Percentiles rank a stretch among this genome's conserved stretches.
Evolutionary conservation across 2,329 filamentous ascomycete species (phyloP).

Genomic region (Epichloe coenophiala): DNA sequence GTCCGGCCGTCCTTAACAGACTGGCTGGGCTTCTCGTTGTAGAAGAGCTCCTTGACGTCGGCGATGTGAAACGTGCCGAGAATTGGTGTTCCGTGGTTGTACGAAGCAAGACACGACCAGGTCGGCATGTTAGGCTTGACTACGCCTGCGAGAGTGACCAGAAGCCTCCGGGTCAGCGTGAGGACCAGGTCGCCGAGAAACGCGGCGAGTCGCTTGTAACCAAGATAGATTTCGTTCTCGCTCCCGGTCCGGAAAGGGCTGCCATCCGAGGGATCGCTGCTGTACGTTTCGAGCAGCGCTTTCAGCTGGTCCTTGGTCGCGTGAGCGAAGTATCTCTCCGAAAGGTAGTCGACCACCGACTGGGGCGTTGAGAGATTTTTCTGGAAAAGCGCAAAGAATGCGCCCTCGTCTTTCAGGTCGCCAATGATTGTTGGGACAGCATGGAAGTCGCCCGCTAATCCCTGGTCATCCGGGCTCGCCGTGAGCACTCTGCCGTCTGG

Average conservation of each 20-base stretch:
- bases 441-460: conserved; percentile 46
- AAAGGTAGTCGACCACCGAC: conserved; percentile 48
- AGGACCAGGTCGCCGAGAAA: conserved; percentile 65
- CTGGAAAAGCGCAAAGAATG: background rate
- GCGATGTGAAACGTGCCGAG: conserved; percentile 64
- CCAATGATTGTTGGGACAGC: conserved; percentile 10
- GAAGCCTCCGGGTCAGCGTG: conserved; percentile 54
- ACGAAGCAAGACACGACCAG: conserved; percentile 66
- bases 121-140: conserved; percentile 43
- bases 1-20: conserved; percentile 45
- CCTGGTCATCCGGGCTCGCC: conserved; percentile 12
- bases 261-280: conserved; percentile 36
- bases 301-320: conserved; percentile 38
- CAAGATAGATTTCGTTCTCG: conserved; percentile 60
- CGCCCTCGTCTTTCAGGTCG: conserved; percentile 1
- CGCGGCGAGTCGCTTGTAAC: conserved; percentile 65
- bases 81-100: conserved; percentile 56
- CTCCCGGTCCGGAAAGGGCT: conserved; percentile 58
- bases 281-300: conserved; percentile 49
- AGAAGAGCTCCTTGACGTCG: conserved; percentile 58
- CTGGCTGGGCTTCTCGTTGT: conserved; percentile 48
- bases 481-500: conserved; percentile 17
- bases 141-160: conserved; percentile 35
- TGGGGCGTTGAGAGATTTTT: too few relatives aligned
- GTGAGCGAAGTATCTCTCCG: conserved; percentile 41